Base-by-base conservation (phyloP, 2,329 filamentous ascomycete genomes). In the Scedosporium dehoogii region DNA sequence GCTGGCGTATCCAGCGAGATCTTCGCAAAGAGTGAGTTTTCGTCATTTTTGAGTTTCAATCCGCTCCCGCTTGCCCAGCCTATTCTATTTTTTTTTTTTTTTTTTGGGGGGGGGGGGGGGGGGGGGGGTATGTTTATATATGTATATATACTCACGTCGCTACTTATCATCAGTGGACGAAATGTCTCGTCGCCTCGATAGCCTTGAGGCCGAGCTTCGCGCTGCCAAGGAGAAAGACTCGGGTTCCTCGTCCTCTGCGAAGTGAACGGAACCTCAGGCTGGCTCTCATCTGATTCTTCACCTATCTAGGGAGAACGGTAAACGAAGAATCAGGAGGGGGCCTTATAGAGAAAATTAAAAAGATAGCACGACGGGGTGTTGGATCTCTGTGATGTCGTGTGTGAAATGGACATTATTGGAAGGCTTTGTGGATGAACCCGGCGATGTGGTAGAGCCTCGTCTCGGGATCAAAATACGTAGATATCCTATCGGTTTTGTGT, bases 141-240 rank as follows among this genome's bases (percentile, higher is more conserved):
- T n/a, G n/a, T n/a, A n/a, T n/a, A n/a, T 21, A 12, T 18, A 48
- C 18, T 51, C 14, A 38, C 14, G 10, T 38, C 10, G 33, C 4
- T 38, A 10, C 33, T 5, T 29, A n/a, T 60, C 53, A 55, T 23
- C 64, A 96, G 92, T 97, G 89, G 92, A 96, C 71, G 92, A 96
- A 66, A 96, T 97, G 92, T 89, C 90, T 14, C 82, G 88, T 64
- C 85, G 92, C 27, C 77, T 97, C 23, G 92, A 97, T 71, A 91
- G 87, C 63, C 81, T 97, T 10, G 92, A 96, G 73, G 80, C 88
- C 25, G 86, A 87, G 14, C 79, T 96, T 55, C 80, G 84, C 68
- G 81, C 83, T 46, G 81, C 78, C 63, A 84, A 80, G 67, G 73
- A 79, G 63, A 78, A 77, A 62, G 73, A 76, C 48, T 64, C 9